Conservation (phyloP, 306 rosid species). For the Albizia julibrissin region DNA sequence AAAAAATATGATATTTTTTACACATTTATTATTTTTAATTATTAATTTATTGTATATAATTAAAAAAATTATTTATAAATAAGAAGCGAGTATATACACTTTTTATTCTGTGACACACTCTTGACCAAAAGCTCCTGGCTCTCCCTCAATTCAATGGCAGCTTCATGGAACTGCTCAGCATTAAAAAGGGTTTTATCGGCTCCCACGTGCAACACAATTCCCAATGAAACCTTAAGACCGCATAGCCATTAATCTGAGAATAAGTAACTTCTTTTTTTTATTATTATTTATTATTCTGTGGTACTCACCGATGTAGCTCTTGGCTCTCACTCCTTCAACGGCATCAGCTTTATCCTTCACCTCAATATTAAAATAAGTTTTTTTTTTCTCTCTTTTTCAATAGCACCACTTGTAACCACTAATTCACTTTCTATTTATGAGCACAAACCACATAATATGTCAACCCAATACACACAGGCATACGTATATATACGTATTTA, state of each 20-base stretch:
- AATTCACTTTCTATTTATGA: conserved; percentile 5
- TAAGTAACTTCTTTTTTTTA: background rate
- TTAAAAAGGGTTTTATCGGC: background rate
- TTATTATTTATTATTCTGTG: background rate
- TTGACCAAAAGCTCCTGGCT: background rate
- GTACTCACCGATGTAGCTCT: conserved; percentile 5
- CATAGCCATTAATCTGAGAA: background rate
- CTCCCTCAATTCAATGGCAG: background rate
- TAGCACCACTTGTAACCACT: background rate
- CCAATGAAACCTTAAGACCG: background rate
- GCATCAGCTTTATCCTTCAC: background rate
- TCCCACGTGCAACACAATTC: background rate
- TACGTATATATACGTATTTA: background rate
- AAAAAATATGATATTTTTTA: no score
- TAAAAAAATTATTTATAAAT: no score
- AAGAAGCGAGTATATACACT: no score
- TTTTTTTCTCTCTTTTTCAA: background rate
- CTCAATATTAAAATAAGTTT: background rate
- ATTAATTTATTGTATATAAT: no score
- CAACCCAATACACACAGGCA: background rate
- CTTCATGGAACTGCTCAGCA: background rate
- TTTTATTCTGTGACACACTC: background rate
- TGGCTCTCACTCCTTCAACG: background rate
- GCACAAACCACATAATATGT: background rate
- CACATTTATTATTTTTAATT: no score